These are phyloP conservation scores for Acanthamoeba culbertsoni DNA, from an alignment of 208 protist genomes.

Conservation along the genomic window DNA sequence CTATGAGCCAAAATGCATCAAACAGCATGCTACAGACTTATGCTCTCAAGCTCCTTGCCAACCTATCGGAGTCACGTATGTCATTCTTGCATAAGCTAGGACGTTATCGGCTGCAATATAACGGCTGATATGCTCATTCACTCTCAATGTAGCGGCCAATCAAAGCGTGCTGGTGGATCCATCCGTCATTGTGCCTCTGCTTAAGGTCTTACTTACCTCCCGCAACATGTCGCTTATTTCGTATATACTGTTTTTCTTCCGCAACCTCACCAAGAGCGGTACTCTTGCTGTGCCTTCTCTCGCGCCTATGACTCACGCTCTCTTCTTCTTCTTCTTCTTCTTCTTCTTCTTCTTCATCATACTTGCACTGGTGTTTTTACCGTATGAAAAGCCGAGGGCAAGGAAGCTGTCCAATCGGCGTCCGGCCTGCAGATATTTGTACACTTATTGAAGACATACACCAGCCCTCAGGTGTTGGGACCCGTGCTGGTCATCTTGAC, in stretches of 20 bases:
- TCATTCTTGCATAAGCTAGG: neutral
- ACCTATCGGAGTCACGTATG: neutral
- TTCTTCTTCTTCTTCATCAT: neutral
- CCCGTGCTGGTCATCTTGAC: neutral
- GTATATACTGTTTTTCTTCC: conserved; percentile 21
- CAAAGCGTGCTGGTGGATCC: neutral
- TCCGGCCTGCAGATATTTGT: neutral
- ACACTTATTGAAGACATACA: conserved; percentile 23
- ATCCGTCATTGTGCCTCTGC: neutral
- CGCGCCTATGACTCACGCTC: neutral
- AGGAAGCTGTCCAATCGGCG: neutral
- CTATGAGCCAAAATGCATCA: neutral
- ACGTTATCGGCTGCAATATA: no score
- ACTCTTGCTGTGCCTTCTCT: neutral
- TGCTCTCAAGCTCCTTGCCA: conserved; percentile 5
- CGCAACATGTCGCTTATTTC: conserved; percentile 5
- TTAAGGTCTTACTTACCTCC: neutral
- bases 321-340: neutral
- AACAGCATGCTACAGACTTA: neutral
- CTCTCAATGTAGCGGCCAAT: neutral
- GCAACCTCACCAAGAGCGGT: conserved; percentile 37
- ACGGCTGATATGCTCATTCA: neutral
- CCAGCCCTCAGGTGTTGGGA: neutral
- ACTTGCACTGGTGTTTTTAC: no score
- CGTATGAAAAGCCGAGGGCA: neutral